Base-by-base conservation (phyloP, 768 basidiomycete genomes). In the Termitomyces sp. region DNA sequence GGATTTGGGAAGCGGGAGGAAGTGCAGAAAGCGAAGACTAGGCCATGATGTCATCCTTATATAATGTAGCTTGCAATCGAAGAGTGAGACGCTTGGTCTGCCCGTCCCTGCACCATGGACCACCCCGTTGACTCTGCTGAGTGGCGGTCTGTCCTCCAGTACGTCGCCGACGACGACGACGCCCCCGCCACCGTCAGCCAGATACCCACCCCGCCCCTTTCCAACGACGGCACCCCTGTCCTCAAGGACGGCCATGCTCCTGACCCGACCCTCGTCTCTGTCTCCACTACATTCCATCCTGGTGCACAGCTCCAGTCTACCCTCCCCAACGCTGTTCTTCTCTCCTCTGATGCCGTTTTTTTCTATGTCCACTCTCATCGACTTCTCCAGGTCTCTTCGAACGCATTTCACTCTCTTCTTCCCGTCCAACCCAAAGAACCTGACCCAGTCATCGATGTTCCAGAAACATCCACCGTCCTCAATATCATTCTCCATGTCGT, bases 1-100 rank as follows among this genome's bases (percentile, higher is more conserved):
- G 83, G 88, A 60, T 97, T 97, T 74, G 96, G 95, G 22, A 83
- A 88, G 69, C 81, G 94, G 54, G 93, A 96, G 72, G 86, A 89
- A 72, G 88, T 92, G 39, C 84, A 95, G 68, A 82, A 77, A 68
- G 77, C 85, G 50, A 95, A 95, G 61, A 64, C 3, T 53, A 42
- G 42, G 14, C 9, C 10, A 36, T 59, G 60, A 58, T 47, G 61
- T 62, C 61, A 61, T 58, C 34, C 36, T 52, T 57, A 66, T 42
- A 60, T 64, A 62, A 52, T 52, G 26, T 40, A 52, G 51, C 37
- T 27, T 37, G 18, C 20, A 52, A 52, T 52, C 36, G 50, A 52
- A 8, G 24, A 27, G 22, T 52, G 37, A 52, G 18, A 52, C 51
- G 26, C 18, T 1, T 13, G 14, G 37, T 58, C 62, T 46, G 30